These are phyloP conservation scores for Lactarius pseudohatsudake DNA, from an alignment of 768 basidiomycete genomes.

Conservation along the genomic window DNA sequence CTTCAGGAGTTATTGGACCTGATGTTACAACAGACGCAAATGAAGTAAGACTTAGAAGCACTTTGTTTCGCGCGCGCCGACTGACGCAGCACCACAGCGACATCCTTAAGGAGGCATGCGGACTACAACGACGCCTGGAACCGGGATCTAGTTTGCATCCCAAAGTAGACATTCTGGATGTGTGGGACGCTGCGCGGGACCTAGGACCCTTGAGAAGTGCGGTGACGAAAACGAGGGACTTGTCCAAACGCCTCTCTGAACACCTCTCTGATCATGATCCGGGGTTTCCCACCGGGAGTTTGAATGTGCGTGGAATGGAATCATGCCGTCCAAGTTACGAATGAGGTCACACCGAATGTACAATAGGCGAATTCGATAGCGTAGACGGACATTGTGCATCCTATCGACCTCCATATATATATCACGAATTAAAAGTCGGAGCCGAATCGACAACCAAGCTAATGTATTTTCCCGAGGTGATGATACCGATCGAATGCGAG, in stretches of 20 bases:
- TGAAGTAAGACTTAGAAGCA: neutral
- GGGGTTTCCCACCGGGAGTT: constrained; percentile 1
- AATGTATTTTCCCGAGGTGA: neutral
- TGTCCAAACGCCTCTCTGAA: constrained; percentile 5
- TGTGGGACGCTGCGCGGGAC: constrained; percentile 10
- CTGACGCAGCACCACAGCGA: neutral
- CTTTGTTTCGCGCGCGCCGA: neutral
- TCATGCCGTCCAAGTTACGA: constrained; percentile 15
- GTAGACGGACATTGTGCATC: neutral
- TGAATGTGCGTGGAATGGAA: constrained; percentile 19
- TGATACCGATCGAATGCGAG: too few species aligned
- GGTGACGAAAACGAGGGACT: constrained; percentile 9
- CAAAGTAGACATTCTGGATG: neutral
- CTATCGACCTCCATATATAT: neutral
- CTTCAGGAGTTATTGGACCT: constrained; percentile 12
- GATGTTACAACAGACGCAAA: neutral
- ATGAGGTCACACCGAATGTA: neutral
- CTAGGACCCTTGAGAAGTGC: constrained; percentile 6
- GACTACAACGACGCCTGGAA: constrained; percentile 6
- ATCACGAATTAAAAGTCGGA: neutral
- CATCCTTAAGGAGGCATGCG: constrained; percentile 4
- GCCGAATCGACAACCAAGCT: neutral
- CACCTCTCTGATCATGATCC: too few species aligned
- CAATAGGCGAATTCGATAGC: neutral
- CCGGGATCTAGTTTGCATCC: constrained; percentile 2